A percentile compares a stretch with the other conserved stretches of the same genome.
These are phyloP conservation scores for Cadophora sp. DNA, from an alignment of 2,329 filamentous ascomycete genomes.

Conservation along the genomic window DNA sequence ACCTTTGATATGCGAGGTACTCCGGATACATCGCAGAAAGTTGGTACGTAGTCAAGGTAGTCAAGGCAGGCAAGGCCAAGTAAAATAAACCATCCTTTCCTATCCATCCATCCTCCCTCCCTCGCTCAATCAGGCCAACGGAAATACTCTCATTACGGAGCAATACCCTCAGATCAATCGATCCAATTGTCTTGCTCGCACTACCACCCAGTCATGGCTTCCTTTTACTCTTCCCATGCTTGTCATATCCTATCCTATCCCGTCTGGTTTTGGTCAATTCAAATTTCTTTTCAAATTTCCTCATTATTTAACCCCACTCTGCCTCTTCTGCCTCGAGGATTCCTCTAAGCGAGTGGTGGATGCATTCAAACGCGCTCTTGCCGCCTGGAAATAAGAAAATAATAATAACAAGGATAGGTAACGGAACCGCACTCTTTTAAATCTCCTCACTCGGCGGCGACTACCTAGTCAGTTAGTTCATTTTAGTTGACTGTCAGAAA, in stretches of 20 bases:
- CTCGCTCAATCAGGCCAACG: slow-evolving; percentile 11
- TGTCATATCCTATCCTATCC: no score
- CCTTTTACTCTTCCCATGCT: not conserved
- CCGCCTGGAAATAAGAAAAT: slow-evolving; percentile 36
- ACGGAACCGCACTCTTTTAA: not conserved
- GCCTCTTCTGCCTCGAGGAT: not conserved
- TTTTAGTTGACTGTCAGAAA: not conserved
- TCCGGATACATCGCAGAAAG: slow-evolving; percentile 19
- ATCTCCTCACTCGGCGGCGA: not conserved
- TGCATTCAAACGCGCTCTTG: slow-evolving; percentile 35
- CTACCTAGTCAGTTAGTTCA: no score
- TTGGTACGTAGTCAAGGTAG: not conserved
- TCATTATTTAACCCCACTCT: not conserved
- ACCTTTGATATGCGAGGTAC: slow-evolving; percentile 29
- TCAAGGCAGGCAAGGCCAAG: not conserved
- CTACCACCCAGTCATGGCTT: not conserved
- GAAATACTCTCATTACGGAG: slow-evolving; percentile 23
- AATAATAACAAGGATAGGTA: no score
- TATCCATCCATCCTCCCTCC: not conserved
- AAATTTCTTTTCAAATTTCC: not conserved
- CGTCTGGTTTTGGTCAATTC: no score
- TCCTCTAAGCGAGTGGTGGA: slow-evolving; percentile 30
- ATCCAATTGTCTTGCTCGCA: slow-evolving; percentile 2
- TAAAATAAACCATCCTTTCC: no score
- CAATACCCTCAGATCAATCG: slow-evolving; percentile 13